Base-by-base conservation (phyloP, 163 green algal genomes). In the Chlamydomonas reinhardtii region DNA sequence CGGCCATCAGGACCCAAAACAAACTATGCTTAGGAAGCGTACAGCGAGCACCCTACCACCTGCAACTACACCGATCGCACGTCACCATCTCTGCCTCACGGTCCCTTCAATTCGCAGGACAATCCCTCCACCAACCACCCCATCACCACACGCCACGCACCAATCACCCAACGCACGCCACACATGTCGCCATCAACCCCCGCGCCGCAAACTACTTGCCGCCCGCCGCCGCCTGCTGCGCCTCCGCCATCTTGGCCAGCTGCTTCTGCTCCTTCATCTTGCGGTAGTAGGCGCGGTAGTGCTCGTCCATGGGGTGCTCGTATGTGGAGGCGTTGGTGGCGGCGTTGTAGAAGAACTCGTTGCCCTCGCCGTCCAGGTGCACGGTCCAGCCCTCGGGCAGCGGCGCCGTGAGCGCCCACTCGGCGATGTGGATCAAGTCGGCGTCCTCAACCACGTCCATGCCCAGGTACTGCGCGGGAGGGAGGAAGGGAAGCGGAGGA, bases 331-430 rank as follows among this genome's bases (percentile, higher is more conserved):
- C 75, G 61, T 86, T 88, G 31, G 92, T 95, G 66, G 88, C 82
- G n/a, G 87, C 68, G 83, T 96, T 93, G 83, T 93, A 90, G 92
- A 95, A 97, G 83, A 94, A 97, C 74, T 95, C 92, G 75, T 94
- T 92, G 68, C 92, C 91, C 22, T 93, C 73, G 22, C 43, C 66
- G 83, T 97, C 94, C 73, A 94, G 70, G 87, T 97, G 94, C 75
- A 96, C 93, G 5, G 93, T 96, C 94, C 94, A 97, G 72, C 91
- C 92, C 22, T 94, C 91, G 32, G 92, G 91, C 74, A 95, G 77
- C 25, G 93, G 91, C 35, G 93, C 91, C 11, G 90, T 95, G 68
- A 95, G 82, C 64, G 92, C 94, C 94, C 90, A 94, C 83, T 94
- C 92, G 24, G 94, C 92, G 64, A 94, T 94, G 92, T 94, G 93